phyloP scores from a whole-genome alignment of 257 asterid genomes.

The Fraxinus americana region DNA sequence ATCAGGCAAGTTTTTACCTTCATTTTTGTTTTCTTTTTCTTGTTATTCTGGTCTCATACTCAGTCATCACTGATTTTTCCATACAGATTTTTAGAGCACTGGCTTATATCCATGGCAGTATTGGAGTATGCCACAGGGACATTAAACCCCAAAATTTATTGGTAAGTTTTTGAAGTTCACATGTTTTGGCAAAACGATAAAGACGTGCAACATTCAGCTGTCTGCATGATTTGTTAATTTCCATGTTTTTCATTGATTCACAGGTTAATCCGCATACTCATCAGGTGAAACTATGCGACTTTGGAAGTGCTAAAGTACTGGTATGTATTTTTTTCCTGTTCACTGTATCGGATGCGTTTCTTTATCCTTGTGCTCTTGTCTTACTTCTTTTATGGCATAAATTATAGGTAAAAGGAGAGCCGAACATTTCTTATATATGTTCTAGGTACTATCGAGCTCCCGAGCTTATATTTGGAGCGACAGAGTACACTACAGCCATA shows the following conservation, averaged over 20 bases:
- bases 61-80: background rate
- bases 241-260: background rate
- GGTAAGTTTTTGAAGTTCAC: slow-evolving; percentile 40
- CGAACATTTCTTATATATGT: slow-evolving; percentile 64
- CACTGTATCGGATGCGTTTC: too few relatives aligned
- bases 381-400: slow-evolving; percentile 7
- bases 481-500: slow-evolving; percentile 60
- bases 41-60: background rate
- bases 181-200: background rate
- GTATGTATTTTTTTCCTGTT: slow-evolving; percentile 28
- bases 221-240: background rate
- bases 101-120: slow-evolving; percentile 71
- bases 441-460: slow-evolving; percentile 67
- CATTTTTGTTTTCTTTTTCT: background rate
- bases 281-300: slow-evolving; percentile 91
- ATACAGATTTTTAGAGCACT: slow-evolving; percentile 70
- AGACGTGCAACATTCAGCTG: slow-evolving; percentile 2
- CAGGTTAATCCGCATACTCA: slow-evolving; percentile 93
- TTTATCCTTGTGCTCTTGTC: background rate
- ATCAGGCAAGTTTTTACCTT: slow-evolving; percentile 53
- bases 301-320: slow-evolving; percentile 94
- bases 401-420: slow-evolving; percentile 62
- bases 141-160: slow-evolving; percentile 82
- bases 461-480: slow-evolving; percentile 63
- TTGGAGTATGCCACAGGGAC: slow-evolving; percentile 94